A percentile compares a stretch with the other conserved stretches of the same genome.
Conservation (phyloP, 345 rosid genomes). For the Eucalyptus microcorys region DNA sequence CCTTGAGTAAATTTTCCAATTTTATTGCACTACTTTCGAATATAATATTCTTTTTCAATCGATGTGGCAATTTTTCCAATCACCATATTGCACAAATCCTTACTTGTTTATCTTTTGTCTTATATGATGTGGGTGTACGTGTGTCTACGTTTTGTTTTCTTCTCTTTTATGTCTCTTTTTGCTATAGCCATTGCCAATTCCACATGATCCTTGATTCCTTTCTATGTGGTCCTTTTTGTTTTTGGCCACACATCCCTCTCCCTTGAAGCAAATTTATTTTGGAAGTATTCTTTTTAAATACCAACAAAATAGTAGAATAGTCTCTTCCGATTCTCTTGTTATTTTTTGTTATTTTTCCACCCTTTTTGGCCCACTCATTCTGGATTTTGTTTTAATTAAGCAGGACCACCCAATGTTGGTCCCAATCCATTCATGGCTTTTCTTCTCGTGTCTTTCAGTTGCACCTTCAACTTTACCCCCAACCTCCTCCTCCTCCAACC, state of each 20-base stretch:
- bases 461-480: neutral
- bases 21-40: neutral
- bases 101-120: neutral
- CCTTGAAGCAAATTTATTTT: neutral
- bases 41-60: neutral
- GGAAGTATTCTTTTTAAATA: neutral
- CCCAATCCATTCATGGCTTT: neutral
- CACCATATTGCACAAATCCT: neutral
- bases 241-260: neutral
- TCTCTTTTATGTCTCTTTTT: neutral
- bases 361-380: neutral
- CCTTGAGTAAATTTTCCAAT: neutral
- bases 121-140: neutral
- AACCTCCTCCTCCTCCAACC: neutral
- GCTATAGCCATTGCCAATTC: neutral
- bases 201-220: neutral
- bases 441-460: neutral
- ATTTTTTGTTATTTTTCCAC: neutral
- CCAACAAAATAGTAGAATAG: neutral
- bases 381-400: neutral
- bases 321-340: neutral
- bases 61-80: neutral
- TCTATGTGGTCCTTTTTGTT: neutral
- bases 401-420: neutral
- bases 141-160: neutral